phyloP scores from a whole-genome alignment of 2,329 filamentous ascomycete species.

The Ascochyta fabae region DNA sequence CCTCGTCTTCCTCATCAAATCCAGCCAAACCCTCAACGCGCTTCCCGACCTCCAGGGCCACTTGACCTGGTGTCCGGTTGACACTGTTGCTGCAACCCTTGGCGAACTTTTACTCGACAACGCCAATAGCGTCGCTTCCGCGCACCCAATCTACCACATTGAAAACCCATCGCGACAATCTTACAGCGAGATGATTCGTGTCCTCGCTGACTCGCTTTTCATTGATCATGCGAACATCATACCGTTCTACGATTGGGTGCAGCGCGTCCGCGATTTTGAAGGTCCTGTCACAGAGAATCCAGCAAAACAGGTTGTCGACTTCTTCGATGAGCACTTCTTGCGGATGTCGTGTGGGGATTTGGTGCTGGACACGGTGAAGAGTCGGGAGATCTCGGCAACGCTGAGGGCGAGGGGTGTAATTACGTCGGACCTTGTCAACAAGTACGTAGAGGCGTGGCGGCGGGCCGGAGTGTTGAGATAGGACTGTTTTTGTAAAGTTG shows the following conservation, averaged over 20 bases:
- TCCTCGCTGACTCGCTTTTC: neutral
- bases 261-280: constrained; percentile 36
- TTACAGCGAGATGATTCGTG: too few relatives aligned
- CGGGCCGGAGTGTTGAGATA: too few relatives aligned
- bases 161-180: too few relatives aligned
- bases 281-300: constrained; percentile 30
- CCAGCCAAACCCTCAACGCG: constrained; percentile 53
- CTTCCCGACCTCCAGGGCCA: constrained; percentile 40
- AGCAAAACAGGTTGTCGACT: constrained; percentile 39
- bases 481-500: too few relatives aligned
- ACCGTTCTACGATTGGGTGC: constrained; percentile 52
- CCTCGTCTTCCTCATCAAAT: constrained; percentile 59
- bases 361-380: constrained; percentile 47
- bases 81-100: constrained; percentile 47
- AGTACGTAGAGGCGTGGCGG: too few relatives aligned
- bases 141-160: too few relatives aligned
- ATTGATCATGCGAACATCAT: constrained; percentile 32
- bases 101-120: constrained; percentile 43
- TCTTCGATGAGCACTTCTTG: constrained; percentile 44
- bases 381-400: constrained; percentile 48
- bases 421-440: too few relatives aligned
- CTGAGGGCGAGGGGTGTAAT: constrained; percentile 23
- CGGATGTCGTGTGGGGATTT: constrained; percentile 57
- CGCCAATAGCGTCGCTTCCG: too few relatives aligned
- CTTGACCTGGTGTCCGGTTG: constrained; percentile 54